Conservation (phyloP, 495 filamentous ascomycete species). For the Hypomontagnella submonticulosa region DNA sequence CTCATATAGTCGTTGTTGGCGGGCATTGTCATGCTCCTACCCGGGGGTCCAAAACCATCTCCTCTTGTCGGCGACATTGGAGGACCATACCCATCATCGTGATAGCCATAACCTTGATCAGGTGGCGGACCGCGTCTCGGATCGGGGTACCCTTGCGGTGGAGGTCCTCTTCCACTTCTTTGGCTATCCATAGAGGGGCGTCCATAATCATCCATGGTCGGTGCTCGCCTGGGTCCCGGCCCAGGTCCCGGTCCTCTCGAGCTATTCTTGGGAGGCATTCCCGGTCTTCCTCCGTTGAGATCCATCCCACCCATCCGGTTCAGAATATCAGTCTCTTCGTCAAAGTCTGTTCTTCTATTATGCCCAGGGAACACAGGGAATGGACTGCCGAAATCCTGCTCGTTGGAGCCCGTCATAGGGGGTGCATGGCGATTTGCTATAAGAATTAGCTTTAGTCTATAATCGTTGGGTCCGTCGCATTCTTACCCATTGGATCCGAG, state of each 20-base stretch:
- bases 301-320: slow-evolving; percentile 69
- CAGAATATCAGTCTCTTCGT: slow-evolving; percentile 60
- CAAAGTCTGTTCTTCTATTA: slow-evolving; percentile 57
- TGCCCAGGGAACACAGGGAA: slow-evolving; percentile 73
- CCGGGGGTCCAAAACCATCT: slow-evolving; percentile 54
- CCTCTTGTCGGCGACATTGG: slow-evolving; percentile 44
- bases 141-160: slow-evolving; percentile 54
- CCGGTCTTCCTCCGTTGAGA: slow-evolving; percentile 57
- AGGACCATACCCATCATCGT: slow-evolving; percentile 49
- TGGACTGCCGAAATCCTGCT: slow-evolving; percentile 70
- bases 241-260: slow-evolving; percentile 49
- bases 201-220: slow-evolving; percentile 48
- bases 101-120: slow-evolving; percentile 52
- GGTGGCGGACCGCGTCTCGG: slow-evolving; percentile 55
- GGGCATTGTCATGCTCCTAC: slow-evolving; percentile 67
- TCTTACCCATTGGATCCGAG: slow-evolving; percentile 52
- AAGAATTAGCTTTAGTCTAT: slow-evolving; percentile 26
- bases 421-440: slow-evolving; percentile 49
- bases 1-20: slow-evolving; percentile 55
- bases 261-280: slow-evolving; percentile 31
- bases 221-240: slow-evolving; percentile 49
- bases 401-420: slow-evolving; percentile 55
- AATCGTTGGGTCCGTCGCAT: background rate
- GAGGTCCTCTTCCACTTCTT: slow-evolving; percentile 52
- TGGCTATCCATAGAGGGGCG: slow-evolving; percentile 48